Conservation (phyloP, 2,329 filamentous ascomycete genomes). For the Ceratocystis eucalypticola region DNA sequence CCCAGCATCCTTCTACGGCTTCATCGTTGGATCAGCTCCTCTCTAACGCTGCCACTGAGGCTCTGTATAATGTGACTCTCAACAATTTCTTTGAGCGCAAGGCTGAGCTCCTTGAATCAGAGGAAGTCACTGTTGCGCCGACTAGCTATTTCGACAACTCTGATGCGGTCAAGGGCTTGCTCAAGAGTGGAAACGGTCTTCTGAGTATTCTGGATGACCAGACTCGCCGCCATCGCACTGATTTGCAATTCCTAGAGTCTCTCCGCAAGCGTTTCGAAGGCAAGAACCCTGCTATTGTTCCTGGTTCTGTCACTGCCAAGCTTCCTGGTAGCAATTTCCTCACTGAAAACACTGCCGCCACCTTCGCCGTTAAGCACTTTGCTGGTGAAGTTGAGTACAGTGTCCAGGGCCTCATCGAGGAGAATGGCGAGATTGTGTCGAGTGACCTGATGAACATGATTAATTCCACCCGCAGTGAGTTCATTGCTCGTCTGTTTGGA, state of each 20-base stretch:
- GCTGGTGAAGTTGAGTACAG: conserved; percentile 94
- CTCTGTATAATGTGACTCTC: conserved; percentile 80
- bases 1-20: conserved; percentile 68
- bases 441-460: conserved; percentile 93
- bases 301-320: conserved; percentile 59
- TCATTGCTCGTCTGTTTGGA: conserved; percentile 83
- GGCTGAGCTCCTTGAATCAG: conserved; percentile 82
- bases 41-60: conserved; percentile 86
- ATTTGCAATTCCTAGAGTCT: conserved; percentile 81
- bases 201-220: conserved; percentile 94
- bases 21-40: conserved; percentile 84
- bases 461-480: conserved; percentile 73
- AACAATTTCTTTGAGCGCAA: conserved; percentile 95
- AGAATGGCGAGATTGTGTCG: conserved; percentile 91
- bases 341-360: conserved; percentile 64
- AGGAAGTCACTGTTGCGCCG: conserved; percentile 78
- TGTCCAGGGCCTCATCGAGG: conserved; percentile 73
- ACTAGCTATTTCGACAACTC: conserved; percentile 98
- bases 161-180: conserved; percentile 77
- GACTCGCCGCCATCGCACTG: conserved; percentile 74
- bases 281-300: conserved; percentile 81
- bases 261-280: conserved; percentile 84
- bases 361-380: conserved; percentile 88
- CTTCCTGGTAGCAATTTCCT: conserved; percentile 81
- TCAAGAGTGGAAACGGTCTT: conserved; percentile 86